Percentiles rank a stretch among this genome's conserved stretches.
Conservation (phyloP, 2,329 filamentous ascomycete genomes). For the Elsinoe fawcettii region DNA sequence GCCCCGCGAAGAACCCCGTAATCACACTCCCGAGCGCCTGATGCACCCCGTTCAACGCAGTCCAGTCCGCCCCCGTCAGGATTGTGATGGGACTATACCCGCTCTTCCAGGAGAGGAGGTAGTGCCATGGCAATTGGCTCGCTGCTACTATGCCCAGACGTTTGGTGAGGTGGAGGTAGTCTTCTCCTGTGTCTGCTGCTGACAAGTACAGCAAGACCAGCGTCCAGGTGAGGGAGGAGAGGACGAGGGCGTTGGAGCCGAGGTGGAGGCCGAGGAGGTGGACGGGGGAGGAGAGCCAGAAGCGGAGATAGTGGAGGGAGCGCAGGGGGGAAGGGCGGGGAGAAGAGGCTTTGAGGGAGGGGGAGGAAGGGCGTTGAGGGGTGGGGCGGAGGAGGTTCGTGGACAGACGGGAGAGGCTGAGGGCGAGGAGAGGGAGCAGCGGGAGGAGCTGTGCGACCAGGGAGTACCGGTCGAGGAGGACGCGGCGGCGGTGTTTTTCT, state of each 20-base stretch:
- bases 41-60: constrained; percentile 49
- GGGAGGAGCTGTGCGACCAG: constrained; percentile 49
- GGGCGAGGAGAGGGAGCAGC: constrained; percentile 38
- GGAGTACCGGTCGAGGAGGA: constrained; percentile 48
- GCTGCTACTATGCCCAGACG: constrained; percentile 52
- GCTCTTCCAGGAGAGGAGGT: constrained; percentile 47
- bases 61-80: constrained; percentile 47
- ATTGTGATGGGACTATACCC: constrained; percentile 45
- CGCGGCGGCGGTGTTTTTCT: constrained; percentile 44
- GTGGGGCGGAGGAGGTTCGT: constrained; percentile 18
- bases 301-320: constrained; percentile 24
- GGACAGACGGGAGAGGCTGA: constrained; percentile 32
- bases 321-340: constrained; percentile 24
- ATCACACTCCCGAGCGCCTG: constrained; percentile 51
- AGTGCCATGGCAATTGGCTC: constrained; percentile 54
- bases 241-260: constrained; percentile 46
- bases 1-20: constrained; percentile 42
- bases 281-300: constrained; percentile 28
- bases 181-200: constrained; percentile 48
- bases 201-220: constrained; percentile 46
- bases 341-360: constrained; percentile 21
- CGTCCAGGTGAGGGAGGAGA: constrained; percentile 43
- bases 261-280: constrained; percentile 3
- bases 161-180: constrained; percentile 58
- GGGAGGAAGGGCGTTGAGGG: constrained; percentile 38